Conservation (phyloP, 2,329 filamentous ascomycete genomes). For the Lecanicillium sp. region DNA sequence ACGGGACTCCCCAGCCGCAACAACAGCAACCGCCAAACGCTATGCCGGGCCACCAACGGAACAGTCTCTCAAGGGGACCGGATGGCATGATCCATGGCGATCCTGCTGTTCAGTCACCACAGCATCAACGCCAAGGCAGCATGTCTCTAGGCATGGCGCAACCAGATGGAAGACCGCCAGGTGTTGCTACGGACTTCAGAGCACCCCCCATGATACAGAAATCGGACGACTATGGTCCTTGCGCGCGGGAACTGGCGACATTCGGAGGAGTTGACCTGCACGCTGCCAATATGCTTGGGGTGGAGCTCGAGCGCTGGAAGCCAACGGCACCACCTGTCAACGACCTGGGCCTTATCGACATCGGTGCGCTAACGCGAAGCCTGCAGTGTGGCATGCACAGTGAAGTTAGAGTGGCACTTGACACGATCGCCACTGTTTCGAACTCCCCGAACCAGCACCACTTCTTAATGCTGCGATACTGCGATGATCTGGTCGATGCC, state of each 20-base stretch:
- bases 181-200: slow-evolving; percentile 12
- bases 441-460: slow-evolving; percentile 57
- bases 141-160: slow-evolving; percentile 28
- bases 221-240: slow-evolving; percentile 48
- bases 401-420: slow-evolving; percentile 84
- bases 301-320: slow-evolving; percentile 59
- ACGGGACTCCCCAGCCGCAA: slow-evolving; percentile 24
- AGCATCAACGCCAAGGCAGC: slow-evolving; percentile 25
- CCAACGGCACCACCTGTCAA: slow-evolving; percentile 67
- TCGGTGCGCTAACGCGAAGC: slow-evolving; percentile 81
- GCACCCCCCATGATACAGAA: slow-evolving; percentile 34
- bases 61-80: slow-evolving; percentile 43
- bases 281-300: slow-evolving; percentile 55
- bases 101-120: slow-evolving; percentile 22
- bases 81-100: slow-evolving; percentile 26
- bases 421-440: slow-evolving; percentile 65
- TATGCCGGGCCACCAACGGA: slow-evolving; percentile 34
- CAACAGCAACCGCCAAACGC: slow-evolving; percentile 14
- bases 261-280: slow-evolving; percentile 68
- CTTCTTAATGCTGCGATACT: slow-evolving; percentile 60
- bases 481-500: slow-evolving; percentile 82
- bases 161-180: slow-evolving; percentile 20
- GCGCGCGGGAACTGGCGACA: slow-evolving; percentile 44
- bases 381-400: slow-evolving; percentile 83
- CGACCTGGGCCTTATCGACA: slow-evolving; percentile 83